Evolutionary conservation across 1,139 yeast genomes (phyloP).

Genomic region (Sugiyamaella sp.): DNA sequence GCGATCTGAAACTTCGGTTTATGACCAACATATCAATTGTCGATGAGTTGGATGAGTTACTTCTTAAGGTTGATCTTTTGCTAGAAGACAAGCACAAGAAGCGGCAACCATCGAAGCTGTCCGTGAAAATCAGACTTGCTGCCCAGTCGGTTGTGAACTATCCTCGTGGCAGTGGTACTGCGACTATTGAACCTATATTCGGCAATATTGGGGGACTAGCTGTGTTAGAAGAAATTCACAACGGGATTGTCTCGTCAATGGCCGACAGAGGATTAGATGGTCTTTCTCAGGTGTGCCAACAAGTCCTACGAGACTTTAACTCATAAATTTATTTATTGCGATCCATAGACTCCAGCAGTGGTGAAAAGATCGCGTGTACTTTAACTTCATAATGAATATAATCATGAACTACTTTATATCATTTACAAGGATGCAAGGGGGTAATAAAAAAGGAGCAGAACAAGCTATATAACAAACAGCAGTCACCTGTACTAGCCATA

Average conservation of each 20-base stretch:
- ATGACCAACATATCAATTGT: constrained; percentile 15
- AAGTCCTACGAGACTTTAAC: constrained; percentile 8
- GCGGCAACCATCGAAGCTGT: constrained; percentile 19
- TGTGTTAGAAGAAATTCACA: constrained; percentile 8
- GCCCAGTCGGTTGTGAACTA: constrained; percentile 20
- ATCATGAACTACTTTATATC: too few relatives aligned
- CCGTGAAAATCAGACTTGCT: constrained; percentile 19
- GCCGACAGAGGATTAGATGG: constrained; percentile 7
- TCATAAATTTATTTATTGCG: not conserved
- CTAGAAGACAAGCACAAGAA: constrained; percentile 12
- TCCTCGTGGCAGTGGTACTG: constrained; percentile 23
- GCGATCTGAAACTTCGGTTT: constrained; percentile 22
- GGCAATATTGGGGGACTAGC: constrained; percentile 19
- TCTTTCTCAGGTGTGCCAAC: constrained; percentile 9
- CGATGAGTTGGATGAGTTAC: constrained; percentile 10
- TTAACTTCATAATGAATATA: too few relatives aligned
- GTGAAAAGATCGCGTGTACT: too few relatives aligned
- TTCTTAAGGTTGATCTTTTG: constrained; percentile 19
- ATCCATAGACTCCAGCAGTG: too few relatives aligned
- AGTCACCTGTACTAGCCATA: too few relatives aligned
- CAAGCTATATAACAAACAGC: too few relatives aligned
- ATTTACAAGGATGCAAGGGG: too few relatives aligned
- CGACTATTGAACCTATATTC: constrained; percentile 22
- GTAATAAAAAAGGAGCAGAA: too few relatives aligned
- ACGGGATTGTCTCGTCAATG: constrained; percentile 8